Percentiles rank a stretch among this genome's conserved stretches.
These are phyloP conservation scores for Verticillium isaacii DNA, from an alignment of 2,329 filamentous ascomycete genomes.

Conservation along the genomic window DNA sequence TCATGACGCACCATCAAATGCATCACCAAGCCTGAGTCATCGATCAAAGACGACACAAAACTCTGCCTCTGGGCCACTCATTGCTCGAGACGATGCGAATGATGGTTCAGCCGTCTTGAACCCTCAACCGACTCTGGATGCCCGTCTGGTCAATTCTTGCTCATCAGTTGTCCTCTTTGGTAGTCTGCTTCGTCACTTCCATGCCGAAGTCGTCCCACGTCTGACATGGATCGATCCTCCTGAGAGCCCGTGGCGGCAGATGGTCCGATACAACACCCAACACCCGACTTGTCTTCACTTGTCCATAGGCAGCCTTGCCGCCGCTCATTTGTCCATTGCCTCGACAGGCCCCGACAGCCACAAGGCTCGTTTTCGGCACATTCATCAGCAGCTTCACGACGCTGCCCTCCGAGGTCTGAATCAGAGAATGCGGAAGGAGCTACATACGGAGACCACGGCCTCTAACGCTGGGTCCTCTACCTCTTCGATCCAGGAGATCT, in stretches of 20 bases:
- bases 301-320: constrained; percentile 9
- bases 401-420: background rate
- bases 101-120: background rate
- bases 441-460: background rate
- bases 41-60: background rate
- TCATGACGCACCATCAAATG: background rate
- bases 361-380: background rate
- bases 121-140: background rate
- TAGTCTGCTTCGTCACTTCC: constrained; percentile 14
- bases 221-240: constrained; percentile 17
- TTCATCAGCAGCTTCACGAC: background rate
- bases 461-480: background rate
- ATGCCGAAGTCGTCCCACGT: constrained; percentile 11
- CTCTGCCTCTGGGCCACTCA: background rate
- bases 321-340: background rate
- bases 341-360: background rate
- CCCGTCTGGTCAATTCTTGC: background rate
- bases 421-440: background rate
- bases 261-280: constrained; percentile 7
- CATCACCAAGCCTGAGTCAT: background rate
- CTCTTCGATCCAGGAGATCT: background rate
- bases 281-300: constrained; percentile 13
- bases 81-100: background rate
- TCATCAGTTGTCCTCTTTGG: constrained; percentile 6
- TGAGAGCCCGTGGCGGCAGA: constrained; percentile 13